Percentiles rank a stretch among this genome's conserved stretches.
Conservation (phyloP, 176 grass and related monocot genomes). For the Avena atlantica region DNA sequence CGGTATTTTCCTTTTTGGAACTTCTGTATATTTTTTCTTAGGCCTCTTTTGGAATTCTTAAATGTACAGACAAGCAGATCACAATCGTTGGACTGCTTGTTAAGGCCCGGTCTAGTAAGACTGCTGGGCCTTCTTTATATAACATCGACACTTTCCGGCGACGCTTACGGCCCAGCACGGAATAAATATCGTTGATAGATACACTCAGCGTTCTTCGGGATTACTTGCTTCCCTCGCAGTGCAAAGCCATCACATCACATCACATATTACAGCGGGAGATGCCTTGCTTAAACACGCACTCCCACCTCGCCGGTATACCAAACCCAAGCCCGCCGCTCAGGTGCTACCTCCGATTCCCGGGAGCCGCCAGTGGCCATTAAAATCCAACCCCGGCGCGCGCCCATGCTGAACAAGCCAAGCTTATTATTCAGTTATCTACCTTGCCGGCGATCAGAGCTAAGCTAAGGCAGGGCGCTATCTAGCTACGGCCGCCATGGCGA, state of each 20-base stretch:
- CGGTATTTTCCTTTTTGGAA: too few relatives aligned
- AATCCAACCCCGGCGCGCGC: slow-evolving; percentile 10
- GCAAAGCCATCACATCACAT: slow-evolving; percentile 33
- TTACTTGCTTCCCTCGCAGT: slow-evolving; percentile 45
- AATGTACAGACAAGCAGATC: too few relatives aligned
- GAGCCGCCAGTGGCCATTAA: slow-evolving; percentile 8
- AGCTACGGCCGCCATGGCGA: slow-evolving; percentile 44
- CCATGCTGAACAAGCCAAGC: slow-evolving; percentile 18
- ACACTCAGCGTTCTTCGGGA: background rate
- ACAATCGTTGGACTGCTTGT: background rate
- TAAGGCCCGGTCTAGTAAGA: background rate
- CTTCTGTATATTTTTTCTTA: too few relatives aligned
- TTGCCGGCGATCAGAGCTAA: background rate
- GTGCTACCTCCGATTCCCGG: slow-evolving; percentile 54
- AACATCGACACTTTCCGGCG: background rate
- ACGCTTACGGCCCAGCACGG: background rate
- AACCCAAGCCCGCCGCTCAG: slow-evolving; percentile 50
- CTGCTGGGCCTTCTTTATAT: background rate
- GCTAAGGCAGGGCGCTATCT: background rate
- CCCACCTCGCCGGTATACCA: slow-evolving; percentile 46
- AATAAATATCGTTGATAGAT: background rate
- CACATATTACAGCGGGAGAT: background rate
- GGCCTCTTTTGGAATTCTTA: too few relatives aligned
- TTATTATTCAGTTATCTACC: background rate
- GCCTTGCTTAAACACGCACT: slow-evolving; percentile 46